Evolutionary conservation across 2,329 filamentous ascomycete genomes (phyloP).

Genomic region (Cordyceps pruinosa): DNA sequence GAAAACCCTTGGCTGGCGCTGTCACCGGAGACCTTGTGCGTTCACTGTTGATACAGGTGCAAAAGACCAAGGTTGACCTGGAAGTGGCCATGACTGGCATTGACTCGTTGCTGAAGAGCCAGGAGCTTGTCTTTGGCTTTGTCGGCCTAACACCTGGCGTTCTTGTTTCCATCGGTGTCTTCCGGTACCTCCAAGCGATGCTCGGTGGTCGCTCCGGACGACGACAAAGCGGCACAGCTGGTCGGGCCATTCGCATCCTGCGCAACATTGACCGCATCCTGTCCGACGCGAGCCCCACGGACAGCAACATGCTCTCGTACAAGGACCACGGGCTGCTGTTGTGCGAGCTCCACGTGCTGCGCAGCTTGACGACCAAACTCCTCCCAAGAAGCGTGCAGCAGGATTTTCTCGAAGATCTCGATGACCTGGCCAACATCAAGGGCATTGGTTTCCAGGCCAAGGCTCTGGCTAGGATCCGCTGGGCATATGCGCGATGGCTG

Average conservation of each 20-base stretch:
- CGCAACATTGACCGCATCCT: conserved; percentile 83
- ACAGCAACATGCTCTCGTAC: conserved; percentile 73
- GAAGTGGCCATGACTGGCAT: conserved; percentile 95
- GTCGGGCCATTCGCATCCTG: conserved; percentile 68
- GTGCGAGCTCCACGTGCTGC: conserved; percentile 80
- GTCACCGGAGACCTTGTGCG: conserved; percentile 81
- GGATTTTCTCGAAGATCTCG: conserved; percentile 83
- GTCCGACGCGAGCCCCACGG: conserved; percentile 58
- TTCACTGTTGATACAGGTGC: conserved; percentile 88
- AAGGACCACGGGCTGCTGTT: conserved; percentile 87
- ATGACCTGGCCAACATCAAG: conserved; percentile 76
- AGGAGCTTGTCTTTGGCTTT: conserved; percentile 97
- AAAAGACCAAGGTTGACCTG: conserved; percentile 98
- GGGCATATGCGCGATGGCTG: conserved; percentile 81
- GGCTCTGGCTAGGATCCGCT: conserved; percentile 76
- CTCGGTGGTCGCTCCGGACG: conserved; percentile 67
- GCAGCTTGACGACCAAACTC: conserved; percentile 51
- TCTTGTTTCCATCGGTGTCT: conserved; percentile 70
- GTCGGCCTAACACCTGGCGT: conserved; percentile 88
- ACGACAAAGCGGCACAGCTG: conserved; percentile 56
- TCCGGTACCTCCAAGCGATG: conserved; percentile 62
- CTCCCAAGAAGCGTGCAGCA: conserved; percentile 69
- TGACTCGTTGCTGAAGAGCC: conserved; percentile 87
- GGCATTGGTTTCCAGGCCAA: conserved; percentile 72
- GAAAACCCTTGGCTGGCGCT: conserved; percentile 73